Evolutionary conservation across 192 early-diverging fungal genomes (phyloP).

Genomic region (Mortierella claussenii): DNA sequence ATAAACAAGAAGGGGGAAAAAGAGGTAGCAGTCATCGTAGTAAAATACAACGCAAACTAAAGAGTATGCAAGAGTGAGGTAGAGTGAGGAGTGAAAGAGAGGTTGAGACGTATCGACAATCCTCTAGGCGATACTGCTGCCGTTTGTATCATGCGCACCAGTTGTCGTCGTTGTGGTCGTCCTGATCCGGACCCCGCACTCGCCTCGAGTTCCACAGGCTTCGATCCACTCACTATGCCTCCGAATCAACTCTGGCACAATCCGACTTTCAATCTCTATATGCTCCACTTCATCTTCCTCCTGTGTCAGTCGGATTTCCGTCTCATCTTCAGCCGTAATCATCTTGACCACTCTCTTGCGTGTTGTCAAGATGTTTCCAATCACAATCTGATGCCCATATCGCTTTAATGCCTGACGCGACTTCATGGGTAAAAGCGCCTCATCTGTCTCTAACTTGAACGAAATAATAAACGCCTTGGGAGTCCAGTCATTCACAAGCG

Average conservation of each 20-base stretch:
- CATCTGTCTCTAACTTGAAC: slow-evolving; percentile 98
- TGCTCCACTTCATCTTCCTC: slow-evolving; percentile 62
- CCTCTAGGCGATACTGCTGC: too few relatives aligned
- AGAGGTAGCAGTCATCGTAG: too few relatives aligned
- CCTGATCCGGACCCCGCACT: slow-evolving; percentile 16
- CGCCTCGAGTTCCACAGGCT: slow-evolving; percentile 33
- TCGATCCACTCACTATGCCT: slow-evolving; percentile 78
- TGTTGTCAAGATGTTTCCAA: slow-evolving; percentile 92
- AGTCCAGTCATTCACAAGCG: slow-evolving; percentile 95
- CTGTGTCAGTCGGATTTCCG: slow-evolving; percentile 60
- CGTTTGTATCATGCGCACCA: too few relatives aligned
- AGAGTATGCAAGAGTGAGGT: too few relatives aligned
- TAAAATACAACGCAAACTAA: too few relatives aligned
- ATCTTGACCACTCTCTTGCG: slow-evolving; percentile 87
- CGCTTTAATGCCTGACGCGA: slow-evolving; percentile 77
- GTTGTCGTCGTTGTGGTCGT: too few relatives aligned
- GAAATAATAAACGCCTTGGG: slow-evolving; percentile 92
- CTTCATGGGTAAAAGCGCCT: slow-evolving; percentile 81
- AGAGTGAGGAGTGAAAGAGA: too few relatives aligned
- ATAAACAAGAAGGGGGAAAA: too few relatives aligned
- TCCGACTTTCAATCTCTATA: slow-evolving; percentile 85
- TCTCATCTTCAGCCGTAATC: slow-evolving; percentile 60
- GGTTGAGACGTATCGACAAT: too few relatives aligned
- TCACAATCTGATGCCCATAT: slow-evolving; percentile 98
- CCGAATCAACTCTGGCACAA: slow-evolving; percentile 75